Percentiles rank a stretch among this genome's conserved stretches.
These are phyloP conservation scores for Chrysanthemum lavandulifolium DNA, from an alignment of 129 eudicot genomes.

Conservation along the genomic window DNA sequence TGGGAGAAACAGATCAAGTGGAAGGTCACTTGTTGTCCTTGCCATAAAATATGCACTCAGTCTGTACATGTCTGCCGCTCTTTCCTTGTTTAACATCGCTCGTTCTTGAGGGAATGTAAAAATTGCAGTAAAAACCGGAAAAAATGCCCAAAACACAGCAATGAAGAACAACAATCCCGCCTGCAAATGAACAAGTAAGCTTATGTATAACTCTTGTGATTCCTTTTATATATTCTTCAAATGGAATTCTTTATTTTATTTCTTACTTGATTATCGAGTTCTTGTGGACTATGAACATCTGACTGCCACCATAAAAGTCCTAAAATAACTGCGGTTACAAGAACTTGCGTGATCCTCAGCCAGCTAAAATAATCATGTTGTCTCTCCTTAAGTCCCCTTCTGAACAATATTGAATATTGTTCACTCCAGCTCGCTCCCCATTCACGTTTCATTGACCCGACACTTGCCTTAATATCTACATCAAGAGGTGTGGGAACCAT, in stretches of 20 bases:
- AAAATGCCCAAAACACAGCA: constrained; percentile 92
- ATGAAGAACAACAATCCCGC: constrained; percentile 87
- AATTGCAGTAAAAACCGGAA: constrained; percentile 92
- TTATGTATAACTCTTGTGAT: neutral
- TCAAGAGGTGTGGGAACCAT: constrained; percentile 46
- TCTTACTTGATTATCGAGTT: constrained; percentile 72
- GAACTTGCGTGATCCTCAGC: constrained; percentile 45
- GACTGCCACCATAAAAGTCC: constrained; percentile 62
- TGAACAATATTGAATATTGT: constrained; percentile 40
- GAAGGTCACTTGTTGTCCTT: constrained; percentile 83
- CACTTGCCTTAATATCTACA: constrained; percentile 53
- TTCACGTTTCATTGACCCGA: constrained; percentile 42
- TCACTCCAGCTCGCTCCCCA: constrained; percentile 54
- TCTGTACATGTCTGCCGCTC: constrained; percentile 91
- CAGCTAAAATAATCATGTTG: constrained; percentile 53
- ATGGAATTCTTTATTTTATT: too few relatives aligned
- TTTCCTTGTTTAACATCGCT: constrained; percentile 84
- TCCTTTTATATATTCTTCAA: neutral
- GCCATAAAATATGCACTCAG: constrained; percentile 91
- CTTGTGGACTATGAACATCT: constrained; percentile 39
- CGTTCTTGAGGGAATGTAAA: constrained; percentile 95
- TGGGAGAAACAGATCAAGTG: constrained; percentile 82
- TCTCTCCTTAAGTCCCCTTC: constrained; percentile 52
- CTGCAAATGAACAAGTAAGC: constrained; percentile 41
- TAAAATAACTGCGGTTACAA: constrained; percentile 48